Evolutionary conservation across 768 basidiomycete species (phyloP).

Genomic region (Cyclocybe cylindracea): DNA sequence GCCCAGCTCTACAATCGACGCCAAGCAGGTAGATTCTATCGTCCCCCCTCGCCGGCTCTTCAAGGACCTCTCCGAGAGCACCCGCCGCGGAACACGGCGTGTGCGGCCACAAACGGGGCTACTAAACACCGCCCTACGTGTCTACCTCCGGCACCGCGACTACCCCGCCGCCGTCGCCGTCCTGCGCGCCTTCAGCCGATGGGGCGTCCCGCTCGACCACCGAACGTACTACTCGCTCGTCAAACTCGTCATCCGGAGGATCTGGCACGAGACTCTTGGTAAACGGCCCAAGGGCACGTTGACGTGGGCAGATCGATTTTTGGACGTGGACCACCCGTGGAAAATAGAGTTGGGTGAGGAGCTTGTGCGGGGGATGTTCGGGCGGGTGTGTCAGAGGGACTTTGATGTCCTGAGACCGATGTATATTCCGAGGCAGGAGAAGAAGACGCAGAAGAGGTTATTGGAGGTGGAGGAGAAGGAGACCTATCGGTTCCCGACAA

Average conservation of each 20-base stretch:
- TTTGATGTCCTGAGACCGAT: constrained; percentile 10
- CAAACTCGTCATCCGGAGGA: constrained; percentile 32
- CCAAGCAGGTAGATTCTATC: too few relatives aligned
- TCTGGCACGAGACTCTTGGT: constrained; percentile 22
- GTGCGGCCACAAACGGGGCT: constrained; percentile 32
- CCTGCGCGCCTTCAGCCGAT: constrained; percentile 29
- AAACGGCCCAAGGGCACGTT: constrained; percentile 4
- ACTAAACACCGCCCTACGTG: constrained; percentile 43
- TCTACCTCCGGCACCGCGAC: constrained; percentile 44
- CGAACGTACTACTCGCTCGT: constrained; percentile 42
- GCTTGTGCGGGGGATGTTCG: constrained; percentile 10
- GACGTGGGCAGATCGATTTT: constrained; percentile 28
- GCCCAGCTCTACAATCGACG: constrained; percentile 18
- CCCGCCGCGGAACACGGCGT: constrained; percentile 8
- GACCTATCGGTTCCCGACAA: constrained; percentile 11
- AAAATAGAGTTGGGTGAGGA: constrained; percentile 4
- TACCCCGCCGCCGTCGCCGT: constrained; percentile 47
- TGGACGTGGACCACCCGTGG: constrained; percentile 13
- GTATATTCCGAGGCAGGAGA: background rate
- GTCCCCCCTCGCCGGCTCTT: constrained; percentile 41
- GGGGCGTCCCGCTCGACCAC: constrained; percentile 31
- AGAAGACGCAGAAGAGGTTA: background rate
- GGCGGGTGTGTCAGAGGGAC: constrained; percentile 2
- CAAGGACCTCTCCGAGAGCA: constrained; percentile 41
- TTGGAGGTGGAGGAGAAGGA: background rate